A percentile compares a stretch with the other conserved stretches of the same genome.
These are phyloP conservation scores for Diplodia mutila DNA, from an alignment of 2,329 filamentous ascomycete genomes.

Conservation along the genomic window DNA sequence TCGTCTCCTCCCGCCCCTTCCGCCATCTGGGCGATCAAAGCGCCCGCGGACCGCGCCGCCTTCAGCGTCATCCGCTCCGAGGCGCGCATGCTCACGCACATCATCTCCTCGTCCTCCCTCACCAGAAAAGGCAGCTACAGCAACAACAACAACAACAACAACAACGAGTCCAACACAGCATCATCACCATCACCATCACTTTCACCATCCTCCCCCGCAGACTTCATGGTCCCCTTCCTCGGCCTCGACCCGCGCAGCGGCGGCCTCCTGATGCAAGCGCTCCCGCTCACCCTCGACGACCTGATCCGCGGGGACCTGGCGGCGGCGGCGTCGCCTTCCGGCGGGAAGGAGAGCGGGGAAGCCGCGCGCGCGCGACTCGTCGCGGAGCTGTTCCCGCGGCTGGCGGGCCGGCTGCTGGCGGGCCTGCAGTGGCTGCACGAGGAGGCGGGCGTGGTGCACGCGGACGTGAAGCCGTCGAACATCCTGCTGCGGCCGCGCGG, in stretches of 20 bases:
- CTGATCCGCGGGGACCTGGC: slow-evolving; percentile 32
- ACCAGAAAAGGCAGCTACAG: neutral
- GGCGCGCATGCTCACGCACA: slow-evolving; percentile 39
- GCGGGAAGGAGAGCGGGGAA: neutral
- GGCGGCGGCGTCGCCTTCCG: neutral
- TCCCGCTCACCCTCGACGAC: slow-evolving; percentile 39
- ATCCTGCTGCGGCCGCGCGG: slow-evolving; percentile 42
- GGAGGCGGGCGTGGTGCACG: slow-evolving; percentile 45
- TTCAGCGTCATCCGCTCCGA: slow-evolving; percentile 39
- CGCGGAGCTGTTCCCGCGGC: slow-evolving; percentile 43
- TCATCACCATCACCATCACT: too few relatives aligned
- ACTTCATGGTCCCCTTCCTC: slow-evolving; percentile 39
- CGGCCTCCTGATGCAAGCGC: slow-evolving; percentile 39
- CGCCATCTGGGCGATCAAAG: slow-evolving; percentile 39
- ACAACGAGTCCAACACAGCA: too few relatives aligned
- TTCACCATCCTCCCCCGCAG: too few relatives aligned
- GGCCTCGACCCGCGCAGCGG: slow-evolving; percentile 38
- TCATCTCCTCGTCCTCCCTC: slow-evolving; percentile 30
- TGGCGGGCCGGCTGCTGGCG: slow-evolving; percentile 45
- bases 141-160: neutral
- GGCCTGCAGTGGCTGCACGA: slow-evolving; percentile 49
- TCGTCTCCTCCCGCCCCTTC: neutral
- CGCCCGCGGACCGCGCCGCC: slow-evolving; percentile 37
- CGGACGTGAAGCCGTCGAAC: slow-evolving; percentile 55
- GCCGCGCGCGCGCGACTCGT: slow-evolving; percentile 40